Base-by-base conservation (phyloP, 75 land plant genomes). In the Cunninghamia lanceolata region DNA sequence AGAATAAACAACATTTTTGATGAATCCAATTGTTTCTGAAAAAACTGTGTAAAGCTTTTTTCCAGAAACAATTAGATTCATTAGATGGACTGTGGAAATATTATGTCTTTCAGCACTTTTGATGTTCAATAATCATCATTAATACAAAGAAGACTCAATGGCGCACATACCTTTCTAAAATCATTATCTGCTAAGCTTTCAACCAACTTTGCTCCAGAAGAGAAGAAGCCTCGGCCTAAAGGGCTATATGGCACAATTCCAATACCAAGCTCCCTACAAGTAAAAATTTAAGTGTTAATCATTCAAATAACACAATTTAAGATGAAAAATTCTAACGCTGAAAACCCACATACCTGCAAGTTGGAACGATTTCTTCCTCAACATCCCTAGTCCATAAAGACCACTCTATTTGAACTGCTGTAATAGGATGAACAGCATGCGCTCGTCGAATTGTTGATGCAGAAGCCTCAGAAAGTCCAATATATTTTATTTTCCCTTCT, bases 401-500 rank as follows among this genome's bases (percentile, higher is more conserved):
- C 92, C 93, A 95, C 74, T 95, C 96, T 83, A 93, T 88, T 87
- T 93, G 90, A 25, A 91, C n/a, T n/a, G 93, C 91, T 42, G 91
- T 91, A 16, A 93, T 86, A 46, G 94, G 94, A 87, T 93, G 94
- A 83, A 93, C 91, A 39, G 89, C 90, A 89, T 93, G 89, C 1
- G 95, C 93, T 28, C 93, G 86, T 85, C 95, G 89, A 47, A 95
- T 92, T 34, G 91, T 91, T 15, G 94, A 91, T 15, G 91, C 82
- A 14, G 90, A 91, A 0, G 95, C 95, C 76, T 95, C 95, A 16
- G 96, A 95, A 40, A 95, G 85, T 0, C 95, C 95, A 54, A 95
- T 82, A 71, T 94, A 95, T 84, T 92, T 94, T 6, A 95, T 85
- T 87, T 95, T 95, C n/a, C 95, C 96, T 77, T 95, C 95, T 85